phyloP scores from a whole-genome alignment of 2,329 filamentous ascomycete genomes.

The Ophiostoma novo-ulmi region DNA sequence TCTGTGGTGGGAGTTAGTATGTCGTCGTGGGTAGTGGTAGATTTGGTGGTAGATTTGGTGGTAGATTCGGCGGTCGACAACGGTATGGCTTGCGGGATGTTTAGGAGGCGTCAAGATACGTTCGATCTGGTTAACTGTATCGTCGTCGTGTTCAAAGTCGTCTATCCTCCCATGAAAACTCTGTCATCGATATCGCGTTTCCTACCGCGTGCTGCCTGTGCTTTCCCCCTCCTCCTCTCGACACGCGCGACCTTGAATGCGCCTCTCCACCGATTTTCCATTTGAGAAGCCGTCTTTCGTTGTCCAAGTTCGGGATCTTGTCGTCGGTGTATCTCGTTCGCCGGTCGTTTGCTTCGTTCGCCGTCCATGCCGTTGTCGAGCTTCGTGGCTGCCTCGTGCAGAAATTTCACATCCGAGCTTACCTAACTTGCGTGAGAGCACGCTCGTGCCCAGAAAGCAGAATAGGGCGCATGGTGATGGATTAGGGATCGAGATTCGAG shows the following conservation, averaged over 20 bases:
- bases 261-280: not conserved
- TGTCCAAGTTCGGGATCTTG: not conserved
- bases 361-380: not conserved
- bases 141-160: not conserved
- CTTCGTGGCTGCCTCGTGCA: not conserved
- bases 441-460: slow-evolving; percentile 94
- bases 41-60: too few relatives aligned
- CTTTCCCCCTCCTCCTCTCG: not conserved
- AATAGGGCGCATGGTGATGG: slow-evolving; percentile 77
- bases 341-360: not conserved
- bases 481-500: not conserved
- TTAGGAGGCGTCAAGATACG: not conserved
- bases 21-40: not conserved
- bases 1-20: slow-evolving; percentile 38
- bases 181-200: not conserved
- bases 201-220: not conserved
- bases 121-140: not conserved
- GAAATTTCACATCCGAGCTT: slow-evolving; percentile 16
- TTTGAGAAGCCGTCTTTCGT: not conserved
- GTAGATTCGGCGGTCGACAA: not conserved
- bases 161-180: not conserved
- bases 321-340: not conserved
- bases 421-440: slow-evolving; percentile 79
- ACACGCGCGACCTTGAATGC: not conserved
- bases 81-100: not conserved